Evolutionary conservation across 306 rosid genomes (phyloP).

Genomic region (Medicago lupulina): DNA sequence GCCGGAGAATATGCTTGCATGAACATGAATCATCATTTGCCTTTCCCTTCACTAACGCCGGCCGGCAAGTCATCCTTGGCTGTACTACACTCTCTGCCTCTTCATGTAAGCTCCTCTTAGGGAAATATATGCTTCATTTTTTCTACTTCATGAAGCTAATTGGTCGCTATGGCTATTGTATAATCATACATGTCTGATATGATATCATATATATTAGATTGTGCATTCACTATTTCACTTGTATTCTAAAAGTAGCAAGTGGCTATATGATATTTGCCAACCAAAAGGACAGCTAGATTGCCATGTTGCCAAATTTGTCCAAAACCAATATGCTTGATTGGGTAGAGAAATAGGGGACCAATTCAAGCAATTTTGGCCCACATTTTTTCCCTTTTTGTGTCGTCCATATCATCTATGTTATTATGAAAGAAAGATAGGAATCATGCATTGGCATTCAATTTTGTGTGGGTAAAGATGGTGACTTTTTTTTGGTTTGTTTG

Average conservation of each 20-base stretch:
- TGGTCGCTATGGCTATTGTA: conserved; percentile 14
- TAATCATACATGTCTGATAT: neutral
- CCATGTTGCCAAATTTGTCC: conserved; percentile 42
- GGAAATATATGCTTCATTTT: neutral
- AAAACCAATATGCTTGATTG: conserved; percentile 44
- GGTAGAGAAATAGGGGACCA: conserved; percentile 53
- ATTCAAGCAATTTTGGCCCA: conserved; percentile 42
- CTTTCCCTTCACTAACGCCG: neutral
- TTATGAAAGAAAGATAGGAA: conserved; percentile 40
- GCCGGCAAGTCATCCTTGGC: conserved; percentile 80
- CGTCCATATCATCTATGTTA: conserved; percentile 40
- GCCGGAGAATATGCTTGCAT: neutral
- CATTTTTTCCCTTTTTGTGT: conserved; percentile 8
- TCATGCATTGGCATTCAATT: conserved; percentile 38
- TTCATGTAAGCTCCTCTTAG: conserved; percentile 59
- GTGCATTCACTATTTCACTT: conserved; percentile 34
- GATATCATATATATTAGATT: conserved; percentile 21
- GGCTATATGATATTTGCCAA: conserved; percentile 40
- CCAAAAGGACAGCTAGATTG: conserved; percentile 40
- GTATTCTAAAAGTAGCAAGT: conserved; percentile 47
- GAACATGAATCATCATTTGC: neutral
- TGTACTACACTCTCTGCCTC: conserved; percentile 50
- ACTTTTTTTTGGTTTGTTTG: conserved; percentile 1
- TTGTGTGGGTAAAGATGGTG: conserved; percentile 33
- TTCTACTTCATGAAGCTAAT: conserved; percentile 32